Evolutionary conservation across 805 yeast species (phyloP), one percentile per base, ranked within the genome.

Genomic region (Pichia heedii): DNA sequence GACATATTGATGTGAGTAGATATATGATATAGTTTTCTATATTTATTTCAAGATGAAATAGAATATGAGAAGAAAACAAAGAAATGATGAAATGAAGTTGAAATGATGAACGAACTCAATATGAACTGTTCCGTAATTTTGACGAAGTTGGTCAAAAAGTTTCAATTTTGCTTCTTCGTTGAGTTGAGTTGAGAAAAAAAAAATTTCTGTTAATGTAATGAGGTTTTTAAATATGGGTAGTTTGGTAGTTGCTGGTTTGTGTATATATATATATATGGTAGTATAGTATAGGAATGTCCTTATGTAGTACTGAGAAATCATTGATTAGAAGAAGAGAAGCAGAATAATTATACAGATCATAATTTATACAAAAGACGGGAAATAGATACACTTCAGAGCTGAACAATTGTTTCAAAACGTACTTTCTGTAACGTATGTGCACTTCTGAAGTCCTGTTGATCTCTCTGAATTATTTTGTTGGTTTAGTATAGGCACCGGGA

Each of bases 401-500:
- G n/a, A n/a, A n/a, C n/a, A n/a, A n/a, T n/a, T n/a, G n/a, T 24
- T 24, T 29, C 13, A 29, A 29, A 29, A 29, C 5, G 12, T n/a
- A 10, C 15, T 10, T 15, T 29, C 32, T 5, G 32, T 29, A 15
- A 29, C 32, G 15, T 13, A 29, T 29, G 15, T 15, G 8, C 32
- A 29, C 9, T 29, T 29, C 15, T 29, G 32, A 29, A 29, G 18
- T 29, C 32, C 32, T 29, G 32, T 24, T 10, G 27, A 29, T 13
- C 15, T 29, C 15, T 29, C 16, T 10, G 1, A 13, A 16, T 12
- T 29, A 10, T 29, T 7, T 12, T 27, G 7, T 7, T 27, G 9
- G 15, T 11, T 11, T 27, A 6, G 16, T 3, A 29, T 29, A 1
- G 33, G 40, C 8, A 32, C n/a, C 49, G 87, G 93, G 37, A 90